A percentile compares a stretch with the other conserved stretches of the same genome.
phyloP scores from a whole-genome alignment of 495 filamentous ascomycete genomes.

The Aspergillus funiculosus region DNA sequence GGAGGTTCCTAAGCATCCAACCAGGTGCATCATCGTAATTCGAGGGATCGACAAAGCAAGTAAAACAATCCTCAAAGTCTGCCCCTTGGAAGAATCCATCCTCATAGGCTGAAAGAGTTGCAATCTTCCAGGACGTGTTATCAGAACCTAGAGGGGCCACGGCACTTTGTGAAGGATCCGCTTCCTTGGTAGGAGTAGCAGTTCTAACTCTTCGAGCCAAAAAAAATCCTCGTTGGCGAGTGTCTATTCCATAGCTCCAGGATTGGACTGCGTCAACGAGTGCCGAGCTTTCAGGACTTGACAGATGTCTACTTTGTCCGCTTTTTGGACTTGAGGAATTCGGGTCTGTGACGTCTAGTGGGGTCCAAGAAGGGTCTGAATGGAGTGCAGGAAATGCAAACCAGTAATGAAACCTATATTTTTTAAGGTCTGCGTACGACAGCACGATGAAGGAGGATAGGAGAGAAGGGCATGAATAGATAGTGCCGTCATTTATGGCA shows the following conservation, averaged over 20 bases:
- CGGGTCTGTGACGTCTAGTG: constrained; percentile 10
- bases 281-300: constrained; percentile 58
- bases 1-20: constrained; percentile 87
- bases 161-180: no score
- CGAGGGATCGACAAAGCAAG: constrained; percentile 87
- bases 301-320: constrained; percentile 42
- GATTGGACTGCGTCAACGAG: constrained; percentile 76
- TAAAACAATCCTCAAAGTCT: constrained; percentile 62
- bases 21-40: constrained; percentile 80
- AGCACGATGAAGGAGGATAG: constrained; percentile 81
- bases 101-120: constrained; percentile 70
- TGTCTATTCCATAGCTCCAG: constrained; percentile 76
- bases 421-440: constrained; percentile 95
- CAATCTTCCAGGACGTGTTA: constrained; percentile 60
- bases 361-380: constrained; percentile 76
- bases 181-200: no score
- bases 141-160: no score
- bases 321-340: constrained; percentile 10
- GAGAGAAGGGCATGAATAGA: constrained; percentile 87
- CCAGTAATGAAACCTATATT: constrained; percentile 90
- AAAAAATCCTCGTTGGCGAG: constrained; percentile 87
- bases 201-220: constrained; percentile 63
- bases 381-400: constrained; percentile 92
- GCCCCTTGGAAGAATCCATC: constrained; percentile 75
- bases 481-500: constrained; percentile 90